Conservation (phyloP, 2,329 filamentous ascomycete genomes). For the Sporothrix pseudoabietina region DNA sequence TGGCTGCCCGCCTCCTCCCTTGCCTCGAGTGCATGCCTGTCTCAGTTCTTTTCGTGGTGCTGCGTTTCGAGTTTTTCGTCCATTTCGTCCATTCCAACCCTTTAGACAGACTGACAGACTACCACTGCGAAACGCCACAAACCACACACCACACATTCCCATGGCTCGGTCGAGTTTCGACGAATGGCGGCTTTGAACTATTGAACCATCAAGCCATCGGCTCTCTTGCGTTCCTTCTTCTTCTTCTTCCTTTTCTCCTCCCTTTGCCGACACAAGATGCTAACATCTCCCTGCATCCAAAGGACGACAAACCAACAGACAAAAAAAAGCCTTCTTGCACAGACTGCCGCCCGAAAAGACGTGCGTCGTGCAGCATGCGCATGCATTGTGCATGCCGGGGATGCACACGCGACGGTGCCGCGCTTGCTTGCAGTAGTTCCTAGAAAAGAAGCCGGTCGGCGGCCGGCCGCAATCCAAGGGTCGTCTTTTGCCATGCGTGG, state of each 20-base stretch:
- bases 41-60: not conserved
- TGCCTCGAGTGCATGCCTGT: slow-evolving; percentile 22
- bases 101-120: not conserved
- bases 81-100: not conserved
- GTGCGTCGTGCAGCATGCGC: not conserved
- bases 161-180: slow-evolving; percentile 46
- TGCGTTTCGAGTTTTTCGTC: slow-evolving; percentile 1
- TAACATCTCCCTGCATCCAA: slow-evolving; percentile 10
- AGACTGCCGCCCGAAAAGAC: not conserved
- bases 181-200: slow-evolving; percentile 12
- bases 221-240: not conserved
- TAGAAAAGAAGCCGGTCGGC: not conserved
- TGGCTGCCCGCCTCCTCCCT: slow-evolving; percentile 8
- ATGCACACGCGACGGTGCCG: slow-evolving; percentile 9
- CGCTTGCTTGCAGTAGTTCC: not conserved
- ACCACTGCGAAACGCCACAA: not conserved
- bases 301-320: not conserved
- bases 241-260: not conserved
- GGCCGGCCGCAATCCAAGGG: not conserved
- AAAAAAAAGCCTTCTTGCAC: not conserved
- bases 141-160: slow-evolving; percentile 27
- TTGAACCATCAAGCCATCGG: not conserved
- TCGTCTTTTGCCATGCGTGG: not conserved
- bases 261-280: not conserved
- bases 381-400: slow-evolving; percentile 2